These are phyloP conservation scores for Metrosideros polymorpha DNA, from an alignment of 441 rosid genomes.

Conservation along the genomic window DNA sequence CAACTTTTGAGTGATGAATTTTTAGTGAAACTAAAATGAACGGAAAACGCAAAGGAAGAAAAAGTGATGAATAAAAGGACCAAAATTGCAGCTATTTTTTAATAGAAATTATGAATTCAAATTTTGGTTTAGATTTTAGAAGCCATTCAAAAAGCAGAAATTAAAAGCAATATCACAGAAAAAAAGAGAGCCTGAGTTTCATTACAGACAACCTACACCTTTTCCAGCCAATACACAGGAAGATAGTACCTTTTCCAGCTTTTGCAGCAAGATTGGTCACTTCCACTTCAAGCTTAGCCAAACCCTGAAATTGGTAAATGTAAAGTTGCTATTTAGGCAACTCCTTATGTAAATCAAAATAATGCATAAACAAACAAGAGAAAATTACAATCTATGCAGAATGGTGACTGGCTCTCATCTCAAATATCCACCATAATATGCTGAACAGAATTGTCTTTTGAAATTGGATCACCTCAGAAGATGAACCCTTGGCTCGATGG, in stretches of 20 bases:
- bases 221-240: background rate
- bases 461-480: background rate
- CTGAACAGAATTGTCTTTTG: background rate
- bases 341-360: background rate
- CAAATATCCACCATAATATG: background rate
- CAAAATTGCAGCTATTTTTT: background rate
- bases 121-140: background rate
- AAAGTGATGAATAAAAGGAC: background rate
- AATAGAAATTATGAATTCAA: too few relatives aligned
- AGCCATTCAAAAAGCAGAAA: background rate
- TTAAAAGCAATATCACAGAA: background rate
- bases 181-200: background rate
- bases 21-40: background rate
- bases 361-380: background rate
- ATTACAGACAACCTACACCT: background rate
- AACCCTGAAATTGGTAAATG: slow-evolving; percentile 38
- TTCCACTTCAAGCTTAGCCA: slow-evolving; percentile 91
- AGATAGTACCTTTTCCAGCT: slow-evolving; percentile 89
- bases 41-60: background rate
- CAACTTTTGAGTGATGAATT: background rate
- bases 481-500: background rate
- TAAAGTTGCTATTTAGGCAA: background rate
- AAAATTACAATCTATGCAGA: background rate
- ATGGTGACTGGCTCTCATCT: background rate
- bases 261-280: slow-evolving; percentile 98